A percentile compares a stretch with the other conserved stretches of the same genome.
These are phyloP conservation scores for Saturnispora kantuleensis DNA, from an alignment of 805 yeast species.

Conservation along the genomic window DNA sequence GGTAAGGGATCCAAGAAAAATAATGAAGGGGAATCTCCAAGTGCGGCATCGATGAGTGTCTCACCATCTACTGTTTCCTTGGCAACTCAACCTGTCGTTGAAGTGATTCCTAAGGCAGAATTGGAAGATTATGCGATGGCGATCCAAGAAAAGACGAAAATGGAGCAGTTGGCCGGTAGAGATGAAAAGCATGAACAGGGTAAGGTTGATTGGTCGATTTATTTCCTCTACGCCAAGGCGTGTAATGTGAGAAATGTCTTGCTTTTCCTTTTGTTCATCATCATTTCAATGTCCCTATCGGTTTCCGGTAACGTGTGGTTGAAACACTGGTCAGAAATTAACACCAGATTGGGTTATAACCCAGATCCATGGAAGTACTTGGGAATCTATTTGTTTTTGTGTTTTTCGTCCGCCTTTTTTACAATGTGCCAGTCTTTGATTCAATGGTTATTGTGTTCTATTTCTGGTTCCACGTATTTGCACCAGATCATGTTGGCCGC, in stretches of 20 bases:
- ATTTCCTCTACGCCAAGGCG: slow-evolving; percentile 74
- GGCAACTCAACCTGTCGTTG: slow-evolving; percentile 26
- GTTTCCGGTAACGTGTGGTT: slow-evolving; percentile 83
- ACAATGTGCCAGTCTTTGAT: slow-evolving; percentile 57
- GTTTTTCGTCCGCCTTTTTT: slow-evolving; percentile 54
- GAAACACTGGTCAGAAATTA: slow-evolving; percentile 94
- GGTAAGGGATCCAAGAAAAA: slow-evolving; percentile 36
- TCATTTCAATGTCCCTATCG: slow-evolving; percentile 49
- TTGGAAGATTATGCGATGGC: slow-evolving; percentile 33
- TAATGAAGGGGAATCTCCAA: slow-evolving; percentile 4
- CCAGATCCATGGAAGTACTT: slow-evolving; percentile 66
- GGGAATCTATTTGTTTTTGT: slow-evolving; percentile 65
- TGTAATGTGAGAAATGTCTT: slow-evolving; percentile 64
- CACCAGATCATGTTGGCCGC: slow-evolving; percentile 65
- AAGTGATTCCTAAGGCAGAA: slow-evolving; percentile 55
- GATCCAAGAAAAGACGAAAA: slow-evolving; percentile 28
- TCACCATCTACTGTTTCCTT: slow-evolving; percentile 14
- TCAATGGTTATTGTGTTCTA: slow-evolving; percentile 73
- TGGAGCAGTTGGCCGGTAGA: slow-evolving; percentile 32
- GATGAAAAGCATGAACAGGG: slow-evolving; percentile 89
- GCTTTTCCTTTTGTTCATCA: slow-evolving; percentile 43
- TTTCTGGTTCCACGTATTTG: slow-evolving; percentile 66
- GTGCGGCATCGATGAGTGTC: slow-evolving; percentile 10
- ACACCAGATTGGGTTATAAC: slow-evolving; percentile 56
- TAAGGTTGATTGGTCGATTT: slow-evolving; percentile 82